Conservation (phyloP, 2,329 filamentous ascomycete genomes). For the Colletotrichum sp. region DNA sequence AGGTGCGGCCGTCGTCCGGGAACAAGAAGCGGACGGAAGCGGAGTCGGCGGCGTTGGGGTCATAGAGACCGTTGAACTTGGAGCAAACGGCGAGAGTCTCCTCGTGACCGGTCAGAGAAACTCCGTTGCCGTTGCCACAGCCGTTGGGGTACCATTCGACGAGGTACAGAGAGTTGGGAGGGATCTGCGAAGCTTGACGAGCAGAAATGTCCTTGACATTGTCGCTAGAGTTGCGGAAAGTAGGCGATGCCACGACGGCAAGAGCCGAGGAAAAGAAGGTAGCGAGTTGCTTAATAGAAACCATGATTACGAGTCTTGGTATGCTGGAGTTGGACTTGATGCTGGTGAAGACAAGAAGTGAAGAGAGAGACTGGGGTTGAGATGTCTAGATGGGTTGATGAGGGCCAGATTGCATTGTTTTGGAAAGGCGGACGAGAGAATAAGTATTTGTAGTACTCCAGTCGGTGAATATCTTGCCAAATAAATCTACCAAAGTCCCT, state of each 20-base stretch:
- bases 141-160: not conserved
- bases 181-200: not conserved
- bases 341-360: not conserved
- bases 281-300: not conserved
- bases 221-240: not conserved
- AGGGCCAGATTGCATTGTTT: not conserved
- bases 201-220: not conserved
- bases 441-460: not conserved
- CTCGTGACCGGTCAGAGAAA: not conserved
- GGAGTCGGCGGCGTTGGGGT: not conserved
- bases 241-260: not conserved
- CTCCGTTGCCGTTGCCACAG: not conserved
- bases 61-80: constrained; percentile 3
- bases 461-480: not conserved
- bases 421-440: not conserved
- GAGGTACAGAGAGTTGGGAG: not conserved
- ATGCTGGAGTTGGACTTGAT: not conserved
- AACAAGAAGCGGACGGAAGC: not conserved
- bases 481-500: not conserved
- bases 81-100: not conserved
- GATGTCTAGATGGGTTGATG: not conserved
- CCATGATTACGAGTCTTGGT: not conserved
- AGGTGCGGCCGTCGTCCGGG: not conserved
- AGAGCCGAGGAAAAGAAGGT: not conserved
- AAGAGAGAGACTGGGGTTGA: not conserved